Evolutionary conservation across 2,329 filamentous ascomycete genomes (phyloP).

Genomic region (Fusarium pseudograminearum): DNA sequence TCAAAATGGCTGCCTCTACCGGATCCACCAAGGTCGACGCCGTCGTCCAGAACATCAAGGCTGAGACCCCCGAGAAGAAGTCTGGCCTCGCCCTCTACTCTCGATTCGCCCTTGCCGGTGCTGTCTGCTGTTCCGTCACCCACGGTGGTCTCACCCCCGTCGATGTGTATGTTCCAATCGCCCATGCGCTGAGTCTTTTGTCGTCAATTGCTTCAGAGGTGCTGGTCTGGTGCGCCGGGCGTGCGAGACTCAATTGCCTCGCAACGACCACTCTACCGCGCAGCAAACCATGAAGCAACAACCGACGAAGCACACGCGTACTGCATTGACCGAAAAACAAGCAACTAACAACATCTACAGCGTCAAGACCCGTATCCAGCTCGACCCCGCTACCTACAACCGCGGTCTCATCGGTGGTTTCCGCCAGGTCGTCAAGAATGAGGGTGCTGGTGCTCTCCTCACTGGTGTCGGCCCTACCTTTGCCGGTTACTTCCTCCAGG

Average conservation of each 20-base stretch:
- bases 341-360: slow-evolving; percentile 59
- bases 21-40: slow-evolving; percentile 60
- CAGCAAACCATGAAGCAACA: slow-evolving; percentile 4
- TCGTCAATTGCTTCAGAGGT: slow-evolving; percentile 39
- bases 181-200: background rate
- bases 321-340: background rate
- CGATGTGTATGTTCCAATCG: slow-evolving; percentile 15
- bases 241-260: slow-evolving; percentile 12
- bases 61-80: slow-evolving; percentile 57
- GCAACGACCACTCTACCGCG: slow-evolving; percentile 12
- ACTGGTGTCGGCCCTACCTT: slow-evolving; percentile 88
- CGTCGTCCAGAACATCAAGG: slow-evolving; percentile 58
- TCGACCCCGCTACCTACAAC: slow-evolving; percentile 92
- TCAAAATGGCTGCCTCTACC: slow-evolving; percentile 60
- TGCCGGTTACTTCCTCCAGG: slow-evolving; percentile 94
- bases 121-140: slow-evolving; percentile 97
- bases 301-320: background rate
- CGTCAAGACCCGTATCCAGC: slow-evolving; percentile 96
- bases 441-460: slow-evolving; percentile 87
- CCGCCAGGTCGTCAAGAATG: slow-evolving; percentile 84
- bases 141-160: slow-evolving; percentile 73
- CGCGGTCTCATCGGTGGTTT: slow-evolving; percentile 87
- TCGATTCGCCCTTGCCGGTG: slow-evolving; percentile 96
- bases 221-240: slow-evolving; percentile 8
- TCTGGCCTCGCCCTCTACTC: slow-evolving; percentile 81